Evolutionary conservation across 2,329 filamentous ascomycete species (phyloP).

Genomic region (Daldinia sp.): DNA sequence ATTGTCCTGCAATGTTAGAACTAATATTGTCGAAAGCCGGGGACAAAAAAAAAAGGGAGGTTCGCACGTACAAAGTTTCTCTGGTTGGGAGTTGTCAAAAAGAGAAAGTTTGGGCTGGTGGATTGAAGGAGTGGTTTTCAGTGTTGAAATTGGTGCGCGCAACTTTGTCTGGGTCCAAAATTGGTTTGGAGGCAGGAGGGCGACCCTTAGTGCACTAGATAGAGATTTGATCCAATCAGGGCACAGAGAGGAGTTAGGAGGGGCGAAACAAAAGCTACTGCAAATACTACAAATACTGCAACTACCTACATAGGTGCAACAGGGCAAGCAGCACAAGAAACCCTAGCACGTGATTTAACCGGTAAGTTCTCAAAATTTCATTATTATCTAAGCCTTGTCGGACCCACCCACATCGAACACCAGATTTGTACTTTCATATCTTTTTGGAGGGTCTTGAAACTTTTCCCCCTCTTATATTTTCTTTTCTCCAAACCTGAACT

Average conservation of each 20-base stretch:
- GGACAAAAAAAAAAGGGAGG: background rate
- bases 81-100: slow-evolving; percentile 34
- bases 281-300: slow-evolving; percentile 3
- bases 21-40: background rate
- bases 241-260: slow-evolving; percentile 9
- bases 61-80: slow-evolving; percentile 32
- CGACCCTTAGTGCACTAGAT: slow-evolving; percentile 17
- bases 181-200: background rate
- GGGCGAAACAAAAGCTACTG: slow-evolving; percentile 7
- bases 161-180: slow-evolving; percentile 29
- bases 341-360: slow-evolving; percentile 47
- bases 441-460: slow-evolving; percentile 13
- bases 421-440: background rate
- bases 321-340: slow-evolving; percentile 46
- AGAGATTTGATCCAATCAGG: slow-evolving; percentile 19
- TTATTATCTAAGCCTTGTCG: slow-evolving; percentile 13
- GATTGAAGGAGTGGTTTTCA: slow-evolving; percentile 19
- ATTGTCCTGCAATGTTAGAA: slow-evolving; percentile 27
- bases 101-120: slow-evolving; percentile 34
- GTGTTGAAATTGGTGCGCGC: slow-evolving; percentile 31
- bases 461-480: slow-evolving; percentile 39
- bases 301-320: slow-evolving; percentile 8
- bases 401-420: slow-evolving; percentile 30
- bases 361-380: background rate
- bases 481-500: slow-evolving; percentile 51